phyloP scores from a whole-genome alignment of 2,329 filamentous ascomycete species.

The Hypoxylon sp. region DNA sequence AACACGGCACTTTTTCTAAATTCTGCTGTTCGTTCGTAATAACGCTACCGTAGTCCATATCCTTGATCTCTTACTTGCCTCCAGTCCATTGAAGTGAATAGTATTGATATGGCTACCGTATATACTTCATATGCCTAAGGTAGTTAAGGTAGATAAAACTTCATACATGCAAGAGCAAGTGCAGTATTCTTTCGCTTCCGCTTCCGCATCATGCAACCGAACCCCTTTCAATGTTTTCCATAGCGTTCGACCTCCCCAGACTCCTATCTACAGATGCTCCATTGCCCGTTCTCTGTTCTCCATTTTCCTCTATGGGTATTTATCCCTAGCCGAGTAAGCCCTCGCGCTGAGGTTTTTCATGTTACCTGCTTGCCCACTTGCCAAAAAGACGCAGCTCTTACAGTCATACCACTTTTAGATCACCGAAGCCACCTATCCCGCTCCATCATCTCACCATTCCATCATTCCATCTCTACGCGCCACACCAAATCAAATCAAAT shows the following conservation, averaged over 20 bases:
- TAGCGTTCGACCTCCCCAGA: not conserved
- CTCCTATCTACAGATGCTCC: slow-evolving; percentile 42
- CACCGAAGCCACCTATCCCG: not conserved
- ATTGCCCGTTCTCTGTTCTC: slow-evolving; percentile 24
- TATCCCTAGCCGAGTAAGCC: slow-evolving; percentile 14
- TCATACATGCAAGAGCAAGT: slow-evolving; percentile 21
- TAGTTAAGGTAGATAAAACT: not conserved
- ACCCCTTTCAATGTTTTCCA: slow-evolving; percentile 6
- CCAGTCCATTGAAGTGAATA: not conserved
- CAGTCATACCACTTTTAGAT: slow-evolving; percentile 10
- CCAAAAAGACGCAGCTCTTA: slow-evolving; percentile 14
- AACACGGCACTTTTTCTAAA: not conserved
- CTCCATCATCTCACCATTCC: not conserved
- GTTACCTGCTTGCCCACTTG: slow-evolving; percentile 18
- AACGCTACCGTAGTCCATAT: not conserved
- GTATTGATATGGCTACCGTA: slow-evolving; percentile 6
- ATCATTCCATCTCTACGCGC: not conserved
- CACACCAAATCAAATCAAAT: not conserved
- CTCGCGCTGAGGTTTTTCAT: slow-evolving; percentile 15
- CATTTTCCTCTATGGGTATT: slow-evolving; percentile 42
- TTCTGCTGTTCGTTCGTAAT: not conserved
- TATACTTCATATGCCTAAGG: slow-evolving; percentile 19
- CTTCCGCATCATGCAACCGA: slow-evolving; percentile 11
- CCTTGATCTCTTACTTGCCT: not conserved
- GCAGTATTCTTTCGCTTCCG: slow-evolving; percentile 5